These are phyloP conservation scores for Lentinula sp. DNA, from an alignment of 768 basidiomycete species.

Conservation along the genomic window DNA sequence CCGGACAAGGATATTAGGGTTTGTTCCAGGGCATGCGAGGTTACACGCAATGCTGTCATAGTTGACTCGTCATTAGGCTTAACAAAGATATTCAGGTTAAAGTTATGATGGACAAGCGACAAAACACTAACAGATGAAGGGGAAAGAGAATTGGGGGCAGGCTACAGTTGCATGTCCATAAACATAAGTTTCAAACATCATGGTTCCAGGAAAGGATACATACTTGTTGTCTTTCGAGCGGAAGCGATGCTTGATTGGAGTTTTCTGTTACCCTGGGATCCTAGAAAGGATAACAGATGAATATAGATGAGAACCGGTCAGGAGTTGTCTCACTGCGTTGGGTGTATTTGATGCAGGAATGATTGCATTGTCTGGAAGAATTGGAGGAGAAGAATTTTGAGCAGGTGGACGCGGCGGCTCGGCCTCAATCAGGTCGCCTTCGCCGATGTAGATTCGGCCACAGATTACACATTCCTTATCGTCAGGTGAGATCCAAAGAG, in stretches of 20 bases:
- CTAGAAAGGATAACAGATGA: not conserved
- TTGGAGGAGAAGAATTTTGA: not conserved
- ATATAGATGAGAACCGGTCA: not conserved
- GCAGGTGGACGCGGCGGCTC: constrained; percentile 35
- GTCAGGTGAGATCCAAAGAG: constrained; percentile 1
- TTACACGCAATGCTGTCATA: constrained; percentile 20
- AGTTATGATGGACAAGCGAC: not conserved
- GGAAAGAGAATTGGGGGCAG: not conserved
- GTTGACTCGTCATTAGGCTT: not conserved
- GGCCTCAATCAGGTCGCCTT: constrained; percentile 42
- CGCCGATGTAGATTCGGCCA: constrained; percentile 50
- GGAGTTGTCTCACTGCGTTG: not conserved
- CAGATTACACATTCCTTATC: constrained; percentile 79
- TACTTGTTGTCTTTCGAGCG: not conserved
- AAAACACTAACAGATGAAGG: not conserved
- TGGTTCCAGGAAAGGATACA: not conserved
- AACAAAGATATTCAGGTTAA: not conserved
- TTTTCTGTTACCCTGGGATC: not conserved
- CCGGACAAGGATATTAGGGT: constrained; percentile 47
- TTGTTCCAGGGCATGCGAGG: constrained; percentile 45
- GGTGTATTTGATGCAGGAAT: not conserved
- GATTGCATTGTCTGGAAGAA: not conserved
- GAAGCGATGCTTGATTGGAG: not conserved
- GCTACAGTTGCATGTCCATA: not conserved
- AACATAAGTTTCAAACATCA: not conserved